These are phyloP conservation scores for Osmanthus fragrans DNA, from an alignment of 257 asterid species.

Conservation along the genomic window DNA sequence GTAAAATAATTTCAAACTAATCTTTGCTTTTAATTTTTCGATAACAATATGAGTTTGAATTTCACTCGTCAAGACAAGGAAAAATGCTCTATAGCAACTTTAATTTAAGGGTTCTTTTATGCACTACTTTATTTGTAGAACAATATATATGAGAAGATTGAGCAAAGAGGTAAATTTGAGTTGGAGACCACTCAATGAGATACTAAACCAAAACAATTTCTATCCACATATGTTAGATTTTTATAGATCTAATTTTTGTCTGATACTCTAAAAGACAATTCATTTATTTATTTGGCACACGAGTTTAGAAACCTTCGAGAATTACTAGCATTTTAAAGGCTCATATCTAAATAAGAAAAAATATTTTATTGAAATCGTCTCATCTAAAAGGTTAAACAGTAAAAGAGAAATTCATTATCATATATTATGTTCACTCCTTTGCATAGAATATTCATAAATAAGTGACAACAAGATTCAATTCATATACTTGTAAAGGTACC, in stretches of 20 bases:
- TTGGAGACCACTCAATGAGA: slow-evolving; percentile 19
- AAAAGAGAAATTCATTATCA: no score
- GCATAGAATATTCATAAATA: no score
- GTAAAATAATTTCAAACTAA: no score
- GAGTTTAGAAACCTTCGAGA: neutral
- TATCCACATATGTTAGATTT: slow-evolving; percentile 29
- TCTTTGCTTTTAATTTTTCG: neutral
- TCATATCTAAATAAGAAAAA: no score
- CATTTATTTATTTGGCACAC: neutral
- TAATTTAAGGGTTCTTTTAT: neutral
- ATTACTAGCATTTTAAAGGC: no score
- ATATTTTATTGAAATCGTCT: no score
- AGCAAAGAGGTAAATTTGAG: neutral
- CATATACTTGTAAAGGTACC: no score
- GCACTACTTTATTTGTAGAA: neutral
- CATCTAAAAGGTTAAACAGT: no score
- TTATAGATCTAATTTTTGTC: slow-evolving; percentile 19
- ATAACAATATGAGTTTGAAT: neutral
- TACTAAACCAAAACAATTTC: neutral
- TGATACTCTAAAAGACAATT: slow-evolving; percentile 13
- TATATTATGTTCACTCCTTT: no score
- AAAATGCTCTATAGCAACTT: no score
- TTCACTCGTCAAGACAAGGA: no score
- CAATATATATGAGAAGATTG: neutral
- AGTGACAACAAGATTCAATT: no score